Evolutionary conservation across 2,329 filamentous ascomycete genomes (phyloP), one percentile per base, ranked within the genome.

Genomic region (Cryphonectria radicalis): DNA sequence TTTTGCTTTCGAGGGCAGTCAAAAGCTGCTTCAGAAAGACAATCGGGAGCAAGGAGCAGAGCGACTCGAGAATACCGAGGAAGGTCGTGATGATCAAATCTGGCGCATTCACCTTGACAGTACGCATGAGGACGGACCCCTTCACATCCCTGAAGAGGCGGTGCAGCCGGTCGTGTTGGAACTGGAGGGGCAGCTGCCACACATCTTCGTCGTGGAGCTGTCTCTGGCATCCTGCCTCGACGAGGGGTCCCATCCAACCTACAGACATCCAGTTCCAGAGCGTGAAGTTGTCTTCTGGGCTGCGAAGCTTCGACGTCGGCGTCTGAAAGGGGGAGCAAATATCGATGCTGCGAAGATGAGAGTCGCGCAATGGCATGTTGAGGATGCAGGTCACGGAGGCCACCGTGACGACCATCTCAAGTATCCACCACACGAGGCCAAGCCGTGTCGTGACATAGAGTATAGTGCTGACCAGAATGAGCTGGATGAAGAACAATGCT

Each of bases 181-280:
- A 97, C 68, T 96, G 92, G 75, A 90, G 92, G 0, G 90, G 90
- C 0, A 97, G 82, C 55, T 87, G 83, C 94, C 94, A 97, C 1
- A 97, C 92, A 77, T 97, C 93, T 53, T 91, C 87, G 55, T 94
- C 90, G 50, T 94, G 83, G 11, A 97, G 83, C 75, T 94, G 91
- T 57, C 89, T 85, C 42, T 84, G 82, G 59, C 84, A 87, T 1
- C 91, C 93, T 35, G 90, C 80, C 1, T 84, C 82, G 17, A 97
- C 93, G 8, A 97, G 81, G 0, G 94, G 91, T 0, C 84, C 84
- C 82, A 97, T 91, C 94, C 94, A 97, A 0, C 89, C 92, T 40
- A 97, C 91, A 7, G 89, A 91, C 88, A 95, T 92, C 81, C 93
- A 97, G 75, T 95, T 92, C 87, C 93, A 94, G 0, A 95, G 83